Percentiles rank a stretch among this genome's conserved stretches.
Conservation (phyloP, 306 rosid genomes). For the Astragalus membranaceus region DNA sequence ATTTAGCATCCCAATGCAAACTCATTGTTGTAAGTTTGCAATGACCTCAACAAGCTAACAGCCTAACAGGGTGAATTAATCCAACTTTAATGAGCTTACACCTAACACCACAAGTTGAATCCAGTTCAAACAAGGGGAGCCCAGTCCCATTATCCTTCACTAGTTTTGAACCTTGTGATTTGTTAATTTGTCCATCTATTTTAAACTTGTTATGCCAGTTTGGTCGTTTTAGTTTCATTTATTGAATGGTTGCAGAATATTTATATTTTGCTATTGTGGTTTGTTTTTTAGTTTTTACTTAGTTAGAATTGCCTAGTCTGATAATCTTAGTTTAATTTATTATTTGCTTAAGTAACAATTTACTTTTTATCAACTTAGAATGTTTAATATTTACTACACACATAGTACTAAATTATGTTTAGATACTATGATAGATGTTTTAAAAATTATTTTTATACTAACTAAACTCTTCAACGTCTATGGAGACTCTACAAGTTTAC, state of each 20-base stretch:
- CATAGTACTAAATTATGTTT: no score
- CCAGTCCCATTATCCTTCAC: not conserved
- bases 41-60: not conserved
- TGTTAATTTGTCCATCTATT: not conserved
- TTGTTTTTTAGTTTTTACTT: not conserved
- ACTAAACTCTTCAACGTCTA: no score
- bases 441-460: no score
- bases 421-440: no score
- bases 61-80: no score
- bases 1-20: not conserved
- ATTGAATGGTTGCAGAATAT: no score
- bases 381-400: no score
- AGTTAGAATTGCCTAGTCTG: not conserved
- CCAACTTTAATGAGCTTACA: not conserved
- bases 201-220: not conserved
- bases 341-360: no score
- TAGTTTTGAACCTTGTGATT: not conserved
- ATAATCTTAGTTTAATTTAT: no score
- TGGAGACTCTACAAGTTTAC: no score
- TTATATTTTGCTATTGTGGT: not conserved
- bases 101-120: not conserved
- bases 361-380: no score
- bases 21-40: not conserved
- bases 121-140: not conserved
- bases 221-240: no score